These are phyloP conservation scores for Ogataea saltuana DNA, from an alignment of 805 yeast genomes.

Conservation along the genomic window DNA sequence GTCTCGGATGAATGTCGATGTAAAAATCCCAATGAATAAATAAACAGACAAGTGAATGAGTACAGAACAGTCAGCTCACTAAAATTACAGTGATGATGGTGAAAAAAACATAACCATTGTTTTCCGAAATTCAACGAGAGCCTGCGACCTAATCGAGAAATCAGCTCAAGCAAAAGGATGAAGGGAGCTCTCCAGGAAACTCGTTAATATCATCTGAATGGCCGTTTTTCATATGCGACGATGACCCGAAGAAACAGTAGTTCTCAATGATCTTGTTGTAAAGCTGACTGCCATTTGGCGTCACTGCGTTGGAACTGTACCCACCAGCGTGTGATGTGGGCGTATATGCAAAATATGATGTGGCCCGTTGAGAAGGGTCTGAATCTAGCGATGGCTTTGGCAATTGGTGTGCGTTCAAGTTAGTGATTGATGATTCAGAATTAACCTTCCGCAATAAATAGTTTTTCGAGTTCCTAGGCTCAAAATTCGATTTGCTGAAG, in stretches of 20 bases:
- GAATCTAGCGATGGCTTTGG: background rate
- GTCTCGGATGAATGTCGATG: background rate
- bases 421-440: conserved; percentile 38
- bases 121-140: background rate
- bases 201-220: conserved; percentile 6
- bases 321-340: conserved; percentile 7
- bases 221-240: conserved; percentile 13
- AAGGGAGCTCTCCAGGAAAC: conserved; percentile 3
- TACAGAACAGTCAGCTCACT: conserved; percentile 5
- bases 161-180: conserved; percentile 17
- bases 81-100: conserved; percentile 5
- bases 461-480: conserved; percentile 29
- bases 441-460: conserved; percentile 30
- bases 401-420: conserved; percentile 16
- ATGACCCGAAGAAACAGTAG: conserved; percentile 34
- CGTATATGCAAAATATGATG: conserved; percentile 18
- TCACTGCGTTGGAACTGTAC: background rate
- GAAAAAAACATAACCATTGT: background rate
- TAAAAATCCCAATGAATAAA: background rate
- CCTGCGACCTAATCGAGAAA: background rate
- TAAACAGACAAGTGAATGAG: conserved; percentile 1
- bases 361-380: background rate
- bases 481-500: conserved; percentile 13
- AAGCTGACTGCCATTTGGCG: conserved; percentile 18
- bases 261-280: conserved; percentile 30